Percentiles rank a stretch among this genome's conserved stretches.
Evolutionary conservation across 2,329 filamentous ascomycete species (phyloP).

Genomic region (Parafenestella ontariensis): DNA sequence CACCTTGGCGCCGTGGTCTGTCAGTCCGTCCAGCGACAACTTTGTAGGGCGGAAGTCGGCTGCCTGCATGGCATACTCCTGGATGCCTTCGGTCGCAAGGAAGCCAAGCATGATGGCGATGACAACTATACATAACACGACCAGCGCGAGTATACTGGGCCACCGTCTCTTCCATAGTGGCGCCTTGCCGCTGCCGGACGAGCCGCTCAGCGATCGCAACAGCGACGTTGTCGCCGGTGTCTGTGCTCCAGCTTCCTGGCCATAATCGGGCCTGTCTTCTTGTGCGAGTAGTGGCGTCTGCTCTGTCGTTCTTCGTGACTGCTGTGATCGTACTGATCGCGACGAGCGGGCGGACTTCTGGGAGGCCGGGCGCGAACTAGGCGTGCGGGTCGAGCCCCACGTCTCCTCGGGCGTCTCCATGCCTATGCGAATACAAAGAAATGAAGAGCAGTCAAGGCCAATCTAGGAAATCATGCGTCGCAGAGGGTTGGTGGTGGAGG

Average conservation of each 20-base stretch:
- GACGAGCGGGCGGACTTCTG: slow-evolving; percentile 45
- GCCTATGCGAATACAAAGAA: slow-evolving; percentile 11
- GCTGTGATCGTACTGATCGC: slow-evolving; percentile 39
- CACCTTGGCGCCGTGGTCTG: slow-evolving; percentile 75
- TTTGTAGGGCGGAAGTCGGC: slow-evolving; percentile 82
- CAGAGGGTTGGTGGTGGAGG: slow-evolving; percentile 1
- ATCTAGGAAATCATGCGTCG: slow-evolving; percentile 20
- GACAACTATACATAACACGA: slow-evolving; percentile 67
- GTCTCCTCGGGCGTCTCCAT: slow-evolving; percentile 46
- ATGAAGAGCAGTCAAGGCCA: not conserved
- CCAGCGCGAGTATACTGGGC: slow-evolving; percentile 79
- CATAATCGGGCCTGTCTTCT: slow-evolving; percentile 33
- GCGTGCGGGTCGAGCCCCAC: slow-evolving; percentile 46
- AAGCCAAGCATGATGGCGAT: slow-evolving; percentile 83
- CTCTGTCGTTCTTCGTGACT: slow-evolving; percentile 46
- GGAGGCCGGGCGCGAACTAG: slow-evolving; percentile 48
- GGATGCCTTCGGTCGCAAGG: slow-evolving; percentile 77
- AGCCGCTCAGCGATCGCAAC: slow-evolving; percentile 42
- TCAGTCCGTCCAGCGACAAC: slow-evolving; percentile 86
- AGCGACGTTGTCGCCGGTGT: slow-evolving; percentile 48
- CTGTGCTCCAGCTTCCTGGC: slow-evolving; percentile 23
- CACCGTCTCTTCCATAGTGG: slow-evolving; percentile 63
- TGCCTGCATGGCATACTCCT: slow-evolving; percentile 86
- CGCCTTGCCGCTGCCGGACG: slow-evolving; percentile 30
- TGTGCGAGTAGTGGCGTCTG: slow-evolving; percentile 49